Base-by-base conservation (phyloP, 352 stramenopile species). In the Halophytophthora batemanensis region DNA sequence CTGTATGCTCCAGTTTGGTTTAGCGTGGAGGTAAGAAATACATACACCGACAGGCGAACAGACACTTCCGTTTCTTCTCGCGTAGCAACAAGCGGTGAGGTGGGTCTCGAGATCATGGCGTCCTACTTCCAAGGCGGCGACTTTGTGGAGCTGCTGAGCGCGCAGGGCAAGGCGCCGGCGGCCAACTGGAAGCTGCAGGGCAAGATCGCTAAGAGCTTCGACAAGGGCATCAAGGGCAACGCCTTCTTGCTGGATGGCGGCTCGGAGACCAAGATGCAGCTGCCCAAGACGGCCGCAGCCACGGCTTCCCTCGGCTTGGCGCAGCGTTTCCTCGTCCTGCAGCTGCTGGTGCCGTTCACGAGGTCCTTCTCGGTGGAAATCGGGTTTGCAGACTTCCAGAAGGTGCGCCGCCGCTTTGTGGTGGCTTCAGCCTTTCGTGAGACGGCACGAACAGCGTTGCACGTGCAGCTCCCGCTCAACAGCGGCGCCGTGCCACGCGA, bases 81-180 rank as follows among this genome's bases (percentile, higher is more conserved):
- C n/a, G 23, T 44, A 17, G 38, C n/a, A n/a, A n/a, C n/a, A n/a
- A n/a, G n/a, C n/a, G n/a, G n/a, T n/a, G n/a, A n/a, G n/a, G n/a
- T n/a, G n/a, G n/a, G n/a, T n/a, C n/a, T n/a, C n/a, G n/a, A n/a
- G n/a, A 65, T 68, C 58, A 14, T 42, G 15, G 47, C 45, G 8
- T 47, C 71, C 39, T 92, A 86, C 56, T 93, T 91, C 36, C 83
- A 92, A 66, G 83, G 83, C 19, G 80, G 83, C 3, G 78, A 89
- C 53, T 87, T 72, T 51, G 75, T 94, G 13, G 86, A 96, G 64
- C 60, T 95, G 11, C 65, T 96, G 53, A 87, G 68, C 46, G 78
- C 82, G 19, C 79, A 93, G 45, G 84, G 84, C 28, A 92, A 88
- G 37, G 52, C 82, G 3, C 82, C 86, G 2, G 73, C 78, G 0